Conservation (phyloP, 208 protist genomes). For the Wallacemonas rigidus region DNA sequence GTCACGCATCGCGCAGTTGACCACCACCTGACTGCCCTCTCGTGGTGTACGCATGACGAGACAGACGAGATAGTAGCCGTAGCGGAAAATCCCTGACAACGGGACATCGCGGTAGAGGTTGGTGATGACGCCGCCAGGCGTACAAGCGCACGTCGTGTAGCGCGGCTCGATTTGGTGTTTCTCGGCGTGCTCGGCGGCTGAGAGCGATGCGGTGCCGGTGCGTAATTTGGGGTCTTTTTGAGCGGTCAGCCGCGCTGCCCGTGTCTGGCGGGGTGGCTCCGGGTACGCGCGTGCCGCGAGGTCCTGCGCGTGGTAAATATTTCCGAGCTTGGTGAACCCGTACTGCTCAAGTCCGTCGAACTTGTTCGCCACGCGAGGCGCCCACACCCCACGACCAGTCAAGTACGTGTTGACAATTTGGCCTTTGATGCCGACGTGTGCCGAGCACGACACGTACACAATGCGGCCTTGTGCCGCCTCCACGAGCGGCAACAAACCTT, state of each 20-base stretch:
- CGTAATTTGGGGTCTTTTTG: constrained; percentile 26
- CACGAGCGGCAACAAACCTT: constrained; percentile 78
- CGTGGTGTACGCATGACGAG: constrained; percentile 72
- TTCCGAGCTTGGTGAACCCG: constrained; percentile 85
- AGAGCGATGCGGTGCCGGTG: constrained; percentile 9
- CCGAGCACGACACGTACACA: constrained; percentile 76
- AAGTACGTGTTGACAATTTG: constrained; percentile 64
- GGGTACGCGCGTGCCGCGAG: constrained; percentile 71
- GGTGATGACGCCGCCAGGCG: constrained; percentile 75
- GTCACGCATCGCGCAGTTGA: constrained; percentile 79
- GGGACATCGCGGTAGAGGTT: constrained; percentile 74
- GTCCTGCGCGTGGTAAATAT: constrained; percentile 82
- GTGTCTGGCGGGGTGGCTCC: constrained; percentile 13
- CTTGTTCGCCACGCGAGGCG: constrained; percentile 49
- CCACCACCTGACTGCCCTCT: constrained; percentile 80
- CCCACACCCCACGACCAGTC: constrained; percentile 72
- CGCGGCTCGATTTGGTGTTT: constrained; percentile 30
- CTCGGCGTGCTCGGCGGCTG: constrained; percentile 18
- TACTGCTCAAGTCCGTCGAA: constrained; percentile 86
- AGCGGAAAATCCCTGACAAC: constrained; percentile 47
- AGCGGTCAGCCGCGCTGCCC: constrained; percentile 7
- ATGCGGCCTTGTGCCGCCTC: constrained; percentile 57
- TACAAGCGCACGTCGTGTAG: constrained; percentile 72
- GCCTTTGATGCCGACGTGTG: constrained; percentile 65
- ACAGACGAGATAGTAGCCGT: constrained; percentile 58